These are phyloP conservation scores for Penicillium taxi DNA, from an alignment of 495 filamentous ascomycete genomes.

Conservation along the genomic window DNA sequence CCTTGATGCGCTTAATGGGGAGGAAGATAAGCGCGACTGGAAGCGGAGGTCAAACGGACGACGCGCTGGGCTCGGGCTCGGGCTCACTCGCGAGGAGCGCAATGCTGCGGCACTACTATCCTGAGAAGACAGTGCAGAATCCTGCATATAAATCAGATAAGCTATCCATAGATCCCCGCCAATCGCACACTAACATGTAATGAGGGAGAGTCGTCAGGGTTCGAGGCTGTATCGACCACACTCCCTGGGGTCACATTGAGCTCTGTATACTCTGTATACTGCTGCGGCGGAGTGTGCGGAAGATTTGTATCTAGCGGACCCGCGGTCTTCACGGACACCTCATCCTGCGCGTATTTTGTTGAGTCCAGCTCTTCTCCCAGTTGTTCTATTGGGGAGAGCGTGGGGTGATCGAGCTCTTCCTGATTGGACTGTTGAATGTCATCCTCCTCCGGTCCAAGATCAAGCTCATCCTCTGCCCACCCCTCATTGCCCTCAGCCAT, in stretches of 20 bases:
- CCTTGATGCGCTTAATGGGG: slow-evolving; percentile 51
- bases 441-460: slow-evolving; percentile 34
- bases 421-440: slow-evolving; percentile 18
- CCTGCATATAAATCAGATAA: slow-evolving; percentile 47
- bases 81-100: slow-evolving; percentile 46
- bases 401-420: slow-evolving; percentile 15
- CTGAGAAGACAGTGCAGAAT: slow-evolving; percentile 70
- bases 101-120: slow-evolving; percentile 53
- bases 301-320: slow-evolving; percentile 7
- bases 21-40: slow-evolving; percentile 70
- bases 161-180: slow-evolving; percentile 1
- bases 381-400: slow-evolving; percentile 12
- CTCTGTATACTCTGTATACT: slow-evolving; percentile 12
- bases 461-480: slow-evolving; percentile 43
- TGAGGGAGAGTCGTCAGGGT: slow-evolving; percentile 84
- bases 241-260: slow-evolving; percentile 20
- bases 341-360: slow-evolving; percentile 19
- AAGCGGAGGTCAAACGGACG: slow-evolving; percentile 92
- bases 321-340: slow-evolving; percentile 14
- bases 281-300: slow-evolving; percentile 21
- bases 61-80: slow-evolving; percentile 74
- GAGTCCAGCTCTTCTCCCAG: slow-evolving; percentile 25
- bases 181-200: slow-evolving; percentile 55
- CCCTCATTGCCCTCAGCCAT: slow-evolving; percentile 41
- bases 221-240: slow-evolving; percentile 51